phyloP scores from a whole-genome alignment of 2,329 filamentous ascomycete species.

The Atkinsonella hypoxylon region DNA sequence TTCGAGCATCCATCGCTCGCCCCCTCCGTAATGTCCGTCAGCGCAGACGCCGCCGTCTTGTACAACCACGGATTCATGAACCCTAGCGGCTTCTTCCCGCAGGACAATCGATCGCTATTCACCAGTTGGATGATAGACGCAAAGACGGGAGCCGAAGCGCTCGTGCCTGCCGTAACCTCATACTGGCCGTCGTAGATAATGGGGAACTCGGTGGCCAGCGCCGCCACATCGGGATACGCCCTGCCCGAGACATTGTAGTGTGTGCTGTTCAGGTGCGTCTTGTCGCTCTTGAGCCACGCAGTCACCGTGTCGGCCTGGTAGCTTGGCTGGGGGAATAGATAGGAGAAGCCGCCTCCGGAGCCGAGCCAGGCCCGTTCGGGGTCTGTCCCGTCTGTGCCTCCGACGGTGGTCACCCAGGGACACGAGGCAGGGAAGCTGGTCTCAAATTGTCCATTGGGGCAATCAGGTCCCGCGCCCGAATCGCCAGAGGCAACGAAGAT shows the following conservation, averaged over 20 bases:
- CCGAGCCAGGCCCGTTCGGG: slow-evolving; percentile 1
- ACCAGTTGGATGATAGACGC: slow-evolving; percentile 4
- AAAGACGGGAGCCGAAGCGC: slow-evolving; percentile 4
- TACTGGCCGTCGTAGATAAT: neutral
- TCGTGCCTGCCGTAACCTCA: neutral
- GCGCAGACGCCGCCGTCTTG: neutral
- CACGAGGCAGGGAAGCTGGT: slow-evolving; percentile 21
- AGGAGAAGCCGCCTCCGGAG: slow-evolving; percentile 5
- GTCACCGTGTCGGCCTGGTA: slow-evolving; percentile 3
- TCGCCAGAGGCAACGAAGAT: slow-evolving; percentile 53
- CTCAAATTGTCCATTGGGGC: slow-evolving; percentile 23
- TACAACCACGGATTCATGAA: slow-evolving; percentile 6
- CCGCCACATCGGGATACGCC: slow-evolving; percentile 4
- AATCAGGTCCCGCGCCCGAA: slow-evolving; percentile 1
- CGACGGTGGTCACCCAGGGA: slow-evolving; percentile 32
- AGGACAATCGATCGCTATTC: slow-evolving; percentile 1
- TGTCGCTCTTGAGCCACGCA: slow-evolving; percentile 2
- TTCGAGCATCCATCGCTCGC: neutral
- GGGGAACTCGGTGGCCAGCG: neutral
- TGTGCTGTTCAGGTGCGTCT: neutral
- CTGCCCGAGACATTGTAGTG: slow-evolving; percentile 1
- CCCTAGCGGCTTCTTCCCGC: slow-evolving; percentile 1
- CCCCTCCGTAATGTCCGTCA: slow-evolving; percentile 1
- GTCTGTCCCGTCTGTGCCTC: slow-evolving; percentile 1
- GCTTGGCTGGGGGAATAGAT: neutral